Conservation (phyloP, 495 filamentous ascomycete species). For the Aspergillus steynii region DNA sequence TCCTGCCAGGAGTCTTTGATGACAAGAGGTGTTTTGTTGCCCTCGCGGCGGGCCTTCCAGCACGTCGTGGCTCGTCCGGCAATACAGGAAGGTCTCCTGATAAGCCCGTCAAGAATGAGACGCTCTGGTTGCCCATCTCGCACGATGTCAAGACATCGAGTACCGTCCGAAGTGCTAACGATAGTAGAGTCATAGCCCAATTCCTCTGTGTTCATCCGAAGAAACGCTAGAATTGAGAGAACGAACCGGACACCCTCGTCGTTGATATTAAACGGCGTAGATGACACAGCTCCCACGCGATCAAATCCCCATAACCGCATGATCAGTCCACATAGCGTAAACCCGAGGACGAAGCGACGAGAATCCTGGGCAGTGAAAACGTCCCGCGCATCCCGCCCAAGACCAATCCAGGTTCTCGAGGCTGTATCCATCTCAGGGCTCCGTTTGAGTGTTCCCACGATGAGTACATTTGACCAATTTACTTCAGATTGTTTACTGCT, state of each 20-base stretch:
- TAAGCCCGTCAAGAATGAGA: conserved; percentile 40
- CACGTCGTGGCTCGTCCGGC: conserved; percentile 48
- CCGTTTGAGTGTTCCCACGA: conserved; percentile 19
- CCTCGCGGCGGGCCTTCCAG: conserved; percentile 43
- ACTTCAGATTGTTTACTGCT: not conserved
- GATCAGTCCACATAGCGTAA: conserved; percentile 20
- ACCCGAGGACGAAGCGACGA: conserved; percentile 20
- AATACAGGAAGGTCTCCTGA: conserved; percentile 35
- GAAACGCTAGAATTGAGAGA: conserved; percentile 41
- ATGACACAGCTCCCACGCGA: conserved; percentile 45
- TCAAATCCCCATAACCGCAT: conserved; percentile 39
- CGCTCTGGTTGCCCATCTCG: conserved; percentile 35
- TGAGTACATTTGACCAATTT: conserved; percentile 18
- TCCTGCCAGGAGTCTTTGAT: conserved; percentile 55
- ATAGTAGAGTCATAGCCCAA: conserved; percentile 45
- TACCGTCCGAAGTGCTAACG: conserved; percentile 30
- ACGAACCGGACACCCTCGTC: conserved; percentile 43
- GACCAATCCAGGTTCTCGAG: conserved; percentile 16
- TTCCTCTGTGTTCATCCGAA: conserved; percentile 44
- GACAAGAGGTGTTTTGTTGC: conserved; percentile 32
- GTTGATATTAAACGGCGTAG: conserved; percentile 45
- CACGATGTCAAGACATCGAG: conserved; percentile 37
- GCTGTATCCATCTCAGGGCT: conserved; percentile 11
- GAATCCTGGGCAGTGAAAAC: conserved; percentile 16
- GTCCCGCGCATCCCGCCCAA: conserved; percentile 10